phyloP scores from a whole-genome alignment of 2,329 filamentous ascomycete genomes.

The Emericellopsis cladophorae region DNA sequence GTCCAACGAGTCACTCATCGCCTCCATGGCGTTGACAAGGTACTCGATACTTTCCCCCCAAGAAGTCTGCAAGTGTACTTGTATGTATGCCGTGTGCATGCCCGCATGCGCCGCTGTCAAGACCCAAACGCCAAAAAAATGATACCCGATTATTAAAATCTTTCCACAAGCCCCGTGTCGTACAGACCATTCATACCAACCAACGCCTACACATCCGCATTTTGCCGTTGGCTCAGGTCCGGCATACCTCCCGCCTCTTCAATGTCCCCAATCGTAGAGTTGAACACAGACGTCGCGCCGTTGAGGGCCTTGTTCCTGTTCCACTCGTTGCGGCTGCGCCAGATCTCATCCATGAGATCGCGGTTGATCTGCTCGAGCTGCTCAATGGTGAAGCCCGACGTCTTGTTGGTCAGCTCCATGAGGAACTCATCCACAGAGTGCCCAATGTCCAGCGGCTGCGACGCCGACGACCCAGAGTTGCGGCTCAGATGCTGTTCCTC shows the following conservation, averaged over 20 bases:
- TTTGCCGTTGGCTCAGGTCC: slow-evolving; percentile 25
- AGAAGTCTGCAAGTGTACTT: too few relatives aligned
- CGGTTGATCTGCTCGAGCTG: slow-evolving; percentile 91
- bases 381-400: slow-evolving; percentile 74
- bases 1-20: too few relatives aligned
- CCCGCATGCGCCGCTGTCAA: too few relatives aligned
- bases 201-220: not conserved
- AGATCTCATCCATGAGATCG: slow-evolving; percentile 80
- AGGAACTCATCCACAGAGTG: slow-evolving; percentile 45
- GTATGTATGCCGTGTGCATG: too few relatives aligned
- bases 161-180: too few relatives aligned
- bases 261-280: slow-evolving; percentile 60
- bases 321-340: slow-evolving; percentile 67
- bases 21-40: too few relatives aligned
- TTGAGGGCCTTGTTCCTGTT: slow-evolving; percentile 65
- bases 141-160: too few relatives aligned
- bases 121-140: too few relatives aligned
- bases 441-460: slow-evolving; percentile 31
- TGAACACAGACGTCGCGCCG: slow-evolving; percentile 57
- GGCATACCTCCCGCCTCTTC: slow-evolving; percentile 34
- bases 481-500: slow-evolving; percentile 18
- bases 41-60: too few relatives aligned
- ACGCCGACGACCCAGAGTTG: slow-evolving; percentile 23
- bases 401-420: slow-evolving; percentile 49
- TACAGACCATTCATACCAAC: too few relatives aligned